Percentiles rank a stretch among this genome's conserved stretches.
Evolutionary conservation across 371 early-diverging fungal species (phyloP).

Genomic region (Massospora cicadina): DNA sequence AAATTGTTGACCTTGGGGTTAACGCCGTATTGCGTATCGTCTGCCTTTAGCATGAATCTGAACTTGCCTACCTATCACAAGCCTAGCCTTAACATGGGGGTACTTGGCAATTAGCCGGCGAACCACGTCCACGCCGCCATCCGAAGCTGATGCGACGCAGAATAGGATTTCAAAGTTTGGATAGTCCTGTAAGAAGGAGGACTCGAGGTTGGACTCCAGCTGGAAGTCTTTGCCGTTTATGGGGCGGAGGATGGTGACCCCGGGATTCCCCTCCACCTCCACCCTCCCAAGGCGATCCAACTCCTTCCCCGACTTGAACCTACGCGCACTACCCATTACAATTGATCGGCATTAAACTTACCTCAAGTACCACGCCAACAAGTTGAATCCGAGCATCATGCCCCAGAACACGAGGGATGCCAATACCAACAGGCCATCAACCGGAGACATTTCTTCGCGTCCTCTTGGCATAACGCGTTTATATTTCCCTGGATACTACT

Average conservation of each 20-base stretch:
- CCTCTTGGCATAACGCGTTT: too few species aligned
- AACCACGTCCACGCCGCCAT: slow-evolving; percentile 60
- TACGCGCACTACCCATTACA: too few species aligned
- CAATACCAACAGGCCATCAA: too few species aligned
- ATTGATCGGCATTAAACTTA: too few species aligned
- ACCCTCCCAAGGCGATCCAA: too few species aligned
- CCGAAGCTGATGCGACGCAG: slow-evolving; percentile 53
- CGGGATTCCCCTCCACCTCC: too few species aligned
- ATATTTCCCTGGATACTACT: too few species aligned
- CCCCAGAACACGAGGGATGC: too few species aligned
- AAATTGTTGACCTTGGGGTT: slow-evolving; percentile 96
- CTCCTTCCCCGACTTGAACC: too few species aligned
- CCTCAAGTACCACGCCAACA: too few species aligned
- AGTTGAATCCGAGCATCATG: too few species aligned
- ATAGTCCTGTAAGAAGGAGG: slow-evolving; percentile 68
- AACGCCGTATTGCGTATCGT: slow-evolving; percentile 43
- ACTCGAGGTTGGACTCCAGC: slow-evolving; percentile 54
- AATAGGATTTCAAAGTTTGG: slow-evolving; percentile 68
- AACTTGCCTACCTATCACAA: slow-evolving; percentile 45
- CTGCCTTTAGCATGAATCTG: slow-evolving; percentile 19
- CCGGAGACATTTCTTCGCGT: too few species aligned
- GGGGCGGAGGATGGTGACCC: slow-evolving; percentile 58
- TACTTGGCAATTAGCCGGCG: slow-evolving; percentile 38
- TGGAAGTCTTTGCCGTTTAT: slow-evolving; percentile 76
- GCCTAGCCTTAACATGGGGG: slow-evolving; percentile 45